phyloP scores from a whole-genome alignment of 805 yeast species.

The Sugiyamaella marilandica region DNA sequence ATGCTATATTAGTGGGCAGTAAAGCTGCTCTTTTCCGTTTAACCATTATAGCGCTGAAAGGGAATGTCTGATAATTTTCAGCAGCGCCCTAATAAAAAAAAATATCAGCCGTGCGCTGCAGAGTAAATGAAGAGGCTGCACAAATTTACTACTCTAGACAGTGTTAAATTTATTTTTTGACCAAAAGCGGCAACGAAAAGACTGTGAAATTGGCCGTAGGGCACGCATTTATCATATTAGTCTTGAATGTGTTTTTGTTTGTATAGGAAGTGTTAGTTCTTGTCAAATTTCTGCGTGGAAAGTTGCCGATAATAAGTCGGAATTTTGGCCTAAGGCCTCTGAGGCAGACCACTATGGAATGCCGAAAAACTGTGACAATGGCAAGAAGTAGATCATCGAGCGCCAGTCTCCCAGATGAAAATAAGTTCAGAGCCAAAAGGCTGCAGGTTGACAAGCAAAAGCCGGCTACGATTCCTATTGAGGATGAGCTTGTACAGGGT shows the following conservation, averaged over 20 bases:
- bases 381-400: background rate
- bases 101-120: background rate
- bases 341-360: background rate
- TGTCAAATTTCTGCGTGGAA: background rate
- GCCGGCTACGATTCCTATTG: conserved; percentile 21
- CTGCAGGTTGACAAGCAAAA: conserved; percentile 9
- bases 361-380: background rate
- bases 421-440: conserved; percentile 13
- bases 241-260: too few species aligned
- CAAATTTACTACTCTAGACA: too few species aligned
- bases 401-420: conserved; percentile 9
- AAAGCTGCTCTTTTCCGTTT: conserved; percentile 88
- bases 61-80: background rate
- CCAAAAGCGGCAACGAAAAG: too few species aligned
- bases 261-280: too few species aligned
- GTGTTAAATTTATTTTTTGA: too few species aligned
- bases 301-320: background rate
- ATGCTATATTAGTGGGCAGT: conserved; percentile 85
- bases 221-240: too few species aligned
- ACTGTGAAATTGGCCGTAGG: too few species aligned
- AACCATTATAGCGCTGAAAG: conserved; percentile 51
- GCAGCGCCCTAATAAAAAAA: background rate
- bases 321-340: background rate
- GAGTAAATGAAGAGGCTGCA: too few species aligned
- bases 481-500: conserved; percentile 31